Evolutionary conservation across 169 alveolate genomes (phyloP), one percentile per base, ranked within the genome.

Genomic region (Cryptosporidium felis): DNA sequence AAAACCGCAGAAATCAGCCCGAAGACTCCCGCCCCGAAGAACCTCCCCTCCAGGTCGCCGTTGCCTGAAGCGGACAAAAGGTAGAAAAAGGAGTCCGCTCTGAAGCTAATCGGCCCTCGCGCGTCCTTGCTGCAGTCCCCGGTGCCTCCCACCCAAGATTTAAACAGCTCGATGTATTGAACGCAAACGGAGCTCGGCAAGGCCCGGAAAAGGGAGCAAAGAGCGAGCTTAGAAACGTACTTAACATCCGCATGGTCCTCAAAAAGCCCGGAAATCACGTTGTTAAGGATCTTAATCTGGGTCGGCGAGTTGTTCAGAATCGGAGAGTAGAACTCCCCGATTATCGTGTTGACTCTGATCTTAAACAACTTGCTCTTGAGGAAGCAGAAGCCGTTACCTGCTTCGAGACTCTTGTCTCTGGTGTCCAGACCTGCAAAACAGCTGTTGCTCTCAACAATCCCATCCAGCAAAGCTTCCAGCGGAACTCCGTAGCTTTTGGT

Each of bases 251-350:
- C 18, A 5, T 74, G 63, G 14, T 74, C 74, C 16, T 74, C 85
- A 56, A 74, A 74, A n/a, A 74, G 28, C 2, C 85, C 85, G 30
- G 4, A 38, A 34, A 74, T 53, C 28, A 74, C 40, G 10, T 49
- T 74, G 41, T 53, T 74, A 5, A 74, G 10, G 4, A 74, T 74
- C 14, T 74, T 42, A 28, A 74, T 23, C 34, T 74, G 67, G 36
- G 56, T 8, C 10, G 18, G 16, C 9, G 45, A 53, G 14, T 59
- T 59, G 28, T 30, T 36, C 14, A 74, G 16, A 16, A 53, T 21
- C 10, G 61, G 46, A 12, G 85, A 34, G 34, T 74, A 74, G 26
- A 36, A 74, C 34, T 74, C 85, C 2, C 74, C 85, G 21, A 74
- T 36, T 3, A 74, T 74, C 18, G 85, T 74, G 40, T 53, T 53